Percentiles rank a stretch among this genome's conserved stretches.
These are phyloP conservation scores for Lactuca sativa DNA, from an alignment of 129 eudicot genomes.

Conservation along the genomic window DNA sequence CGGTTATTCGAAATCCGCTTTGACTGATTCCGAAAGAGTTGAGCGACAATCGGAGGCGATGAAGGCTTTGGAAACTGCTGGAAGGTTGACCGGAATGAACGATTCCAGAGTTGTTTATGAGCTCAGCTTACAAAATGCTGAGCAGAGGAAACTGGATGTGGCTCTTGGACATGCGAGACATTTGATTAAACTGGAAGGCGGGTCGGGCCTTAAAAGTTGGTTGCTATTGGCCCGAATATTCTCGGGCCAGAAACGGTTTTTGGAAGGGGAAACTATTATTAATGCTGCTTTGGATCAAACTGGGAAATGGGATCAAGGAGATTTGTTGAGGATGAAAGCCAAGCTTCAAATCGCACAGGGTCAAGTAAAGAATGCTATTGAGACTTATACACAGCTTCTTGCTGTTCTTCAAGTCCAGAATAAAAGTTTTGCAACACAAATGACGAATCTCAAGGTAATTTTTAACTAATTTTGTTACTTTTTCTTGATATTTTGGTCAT, in stretches of 20 bases:
- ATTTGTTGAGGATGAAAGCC: slow-evolving; percentile 69
- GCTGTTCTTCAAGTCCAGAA: slow-evolving; percentile 73
- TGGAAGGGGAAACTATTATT: slow-evolving; percentile 58
- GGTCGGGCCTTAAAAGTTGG: slow-evolving; percentile 60
- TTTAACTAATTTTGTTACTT: neutral
- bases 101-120: slow-evolving; percentile 52
- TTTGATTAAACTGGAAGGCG: slow-evolving; percentile 64
- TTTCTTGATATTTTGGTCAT: neutral
- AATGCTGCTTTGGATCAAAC: slow-evolving; percentile 85
- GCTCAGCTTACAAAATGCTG: slow-evolving; percentile 70
- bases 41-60: slow-evolving; percentile 57
- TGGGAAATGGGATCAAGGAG: slow-evolving; percentile 81
- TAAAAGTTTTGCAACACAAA: slow-evolving; percentile 59
- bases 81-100: slow-evolving; percentile 50
- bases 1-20: slow-evolving; percentile 32
- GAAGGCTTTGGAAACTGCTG: slow-evolving; percentile 56
- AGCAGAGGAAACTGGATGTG: slow-evolving; percentile 73
- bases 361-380: slow-evolving; percentile 61
- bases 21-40: slow-evolving; percentile 59
- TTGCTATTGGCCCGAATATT: slow-evolving; percentile 64
- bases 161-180: slow-evolving; percentile 63
- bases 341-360: slow-evolving; percentile 80
- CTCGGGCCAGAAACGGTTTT: slow-evolving; percentile 70
- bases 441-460: slow-evolving; percentile 45
- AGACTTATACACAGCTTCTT: slow-evolving; percentile 78